Evolutionary conservation across 495 filamentous ascomycete species (phyloP).

Genomic region (Oleoguttula mirabilis): DNA sequence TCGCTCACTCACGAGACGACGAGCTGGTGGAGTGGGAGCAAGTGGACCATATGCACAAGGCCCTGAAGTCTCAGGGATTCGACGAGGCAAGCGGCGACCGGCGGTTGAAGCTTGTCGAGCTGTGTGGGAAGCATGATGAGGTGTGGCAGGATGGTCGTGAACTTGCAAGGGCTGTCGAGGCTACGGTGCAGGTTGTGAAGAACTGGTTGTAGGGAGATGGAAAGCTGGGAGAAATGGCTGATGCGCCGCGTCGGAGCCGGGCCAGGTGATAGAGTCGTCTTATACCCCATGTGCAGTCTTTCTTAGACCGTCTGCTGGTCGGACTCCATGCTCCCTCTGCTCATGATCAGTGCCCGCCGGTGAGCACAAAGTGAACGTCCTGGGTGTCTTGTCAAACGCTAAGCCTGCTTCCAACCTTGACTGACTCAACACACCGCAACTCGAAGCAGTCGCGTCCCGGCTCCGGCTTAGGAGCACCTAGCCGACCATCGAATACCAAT

Average conservation of each 20-base stretch:
- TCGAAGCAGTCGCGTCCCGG: too few relatives aligned
- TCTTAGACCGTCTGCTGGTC: too few relatives aligned
- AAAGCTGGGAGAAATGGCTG: too few relatives aligned
- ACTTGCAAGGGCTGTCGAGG: slow-evolving; percentile 32
- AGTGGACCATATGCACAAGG: slow-evolving; percentile 36
- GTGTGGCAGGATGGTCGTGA: slow-evolving; percentile 42
- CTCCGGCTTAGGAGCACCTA: too few relatives aligned
- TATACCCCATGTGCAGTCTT: too few relatives aligned
- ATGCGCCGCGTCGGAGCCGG: too few relatives aligned
- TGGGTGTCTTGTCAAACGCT: too few relatives aligned
- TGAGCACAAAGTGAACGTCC: too few relatives aligned
- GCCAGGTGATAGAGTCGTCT: too few relatives aligned
- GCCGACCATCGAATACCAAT: too few relatives aligned
- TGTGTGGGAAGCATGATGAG: slow-evolving; percentile 55
- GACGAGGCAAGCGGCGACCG: slow-evolving; percentile 27
- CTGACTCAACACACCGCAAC: too few relatives aligned
- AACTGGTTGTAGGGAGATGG: not conserved
- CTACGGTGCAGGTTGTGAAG: not conserved
- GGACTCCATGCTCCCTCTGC: slow-evolving; percentile 1
- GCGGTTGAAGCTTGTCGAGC: slow-evolving; percentile 29
- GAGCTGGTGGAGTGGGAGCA: slow-evolving; percentile 47
- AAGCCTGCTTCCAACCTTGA: too few relatives aligned
- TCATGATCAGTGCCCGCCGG: not conserved
- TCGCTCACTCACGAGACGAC: slow-evolving; percentile 51
- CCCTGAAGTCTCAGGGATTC: slow-evolving; percentile 23